Evolutionary conservation across 176 grass and related monocot species (phyloP), one percentile per base, ranked within the genome.

Genomic region (Chrysopogon serrulatus): DNA sequence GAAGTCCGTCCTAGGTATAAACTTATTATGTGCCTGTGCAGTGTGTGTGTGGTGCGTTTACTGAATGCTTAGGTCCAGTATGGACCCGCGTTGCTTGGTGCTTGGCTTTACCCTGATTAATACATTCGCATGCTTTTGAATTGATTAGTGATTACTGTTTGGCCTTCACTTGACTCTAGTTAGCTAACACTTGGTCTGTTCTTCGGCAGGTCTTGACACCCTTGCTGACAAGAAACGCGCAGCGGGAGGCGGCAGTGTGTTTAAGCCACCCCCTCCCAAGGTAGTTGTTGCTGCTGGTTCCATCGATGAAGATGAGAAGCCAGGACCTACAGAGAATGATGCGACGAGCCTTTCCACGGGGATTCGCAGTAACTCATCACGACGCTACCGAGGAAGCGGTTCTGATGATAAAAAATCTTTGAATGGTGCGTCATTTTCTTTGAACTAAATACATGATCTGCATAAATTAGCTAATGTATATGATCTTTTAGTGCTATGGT

Each of bases 261-360:
- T 95, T 77, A 94, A 92, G 85, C 82, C 53, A 0, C 93, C 96
- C 27, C 66, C 82, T 85, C 85, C 70, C 31, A 86, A 87, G 74
- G 79, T 85, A 41, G 62, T 84, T 24, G 85, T 86, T 34, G 69
- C 85, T 6, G 65, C 86, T 11, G 44, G n/a, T 87, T 89, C 91
- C 34, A 63, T 92, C 0, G 96, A 95, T 65, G 96, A 98, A 85
- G 93, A 98, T 42, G 96, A 95, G 64, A 94, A 88, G 26, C 40
- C 48, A 28, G 84, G 45, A 26, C 66, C 83, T 16, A 26, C 40
- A 1, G 91, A 84, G 75, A 88, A 54, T 48, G 96, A 93, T 61
- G 24, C 0, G 45, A 62, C 33, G 14, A 74, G 64, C 59, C 72
- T 85, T 36, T 70, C 77, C 9, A 30, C 43, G 53, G 77, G 40